These are phyloP conservation scores for Fusarium sp. DNA, from an alignment of 2,329 filamentous ascomycete genomes.

Conservation along the genomic window DNA sequence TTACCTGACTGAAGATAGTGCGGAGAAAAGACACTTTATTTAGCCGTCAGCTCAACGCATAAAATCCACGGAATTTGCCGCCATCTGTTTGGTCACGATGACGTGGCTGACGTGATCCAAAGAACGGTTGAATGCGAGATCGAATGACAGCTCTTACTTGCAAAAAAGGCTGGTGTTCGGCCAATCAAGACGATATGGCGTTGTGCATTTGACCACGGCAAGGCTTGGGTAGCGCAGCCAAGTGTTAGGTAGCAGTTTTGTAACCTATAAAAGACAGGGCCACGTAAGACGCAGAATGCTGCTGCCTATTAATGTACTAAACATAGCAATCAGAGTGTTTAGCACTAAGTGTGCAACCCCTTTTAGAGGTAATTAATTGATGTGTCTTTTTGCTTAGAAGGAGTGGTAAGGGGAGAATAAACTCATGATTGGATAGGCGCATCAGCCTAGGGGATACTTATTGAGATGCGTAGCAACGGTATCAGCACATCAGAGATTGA, in stretches of 20 bases:
- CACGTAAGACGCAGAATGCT: background rate
- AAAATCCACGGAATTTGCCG: background rate
- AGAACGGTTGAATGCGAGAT: background rate
- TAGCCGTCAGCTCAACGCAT: background rate
- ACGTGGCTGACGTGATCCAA: slow-evolving; percentile 1
- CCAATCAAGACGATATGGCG: background rate
- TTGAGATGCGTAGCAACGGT: background rate
- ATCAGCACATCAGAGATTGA: no score
- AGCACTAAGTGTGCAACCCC: no score
- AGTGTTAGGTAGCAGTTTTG: background rate
- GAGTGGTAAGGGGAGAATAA: background rate
- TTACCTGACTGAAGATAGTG: background rate
- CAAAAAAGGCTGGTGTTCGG: no score
- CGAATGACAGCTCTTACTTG: background rate
- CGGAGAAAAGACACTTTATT: background rate
- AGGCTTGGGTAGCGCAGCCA: slow-evolving; percentile 1
- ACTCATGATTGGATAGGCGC: no score
- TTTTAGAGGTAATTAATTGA: background rate
- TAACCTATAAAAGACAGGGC: background rate
- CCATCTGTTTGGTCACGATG: slow-evolving; percentile 8
- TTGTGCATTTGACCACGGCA: background rate
- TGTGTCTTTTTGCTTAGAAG: background rate
- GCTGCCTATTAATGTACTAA: background rate
- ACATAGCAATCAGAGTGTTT: background rate
- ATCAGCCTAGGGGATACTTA: fast-evolving